A percentile compares a stretch with the other conserved stretches of the same genome.
Conservation (phyloP, 768 basidiomycete genomes). For the Rhodocollybia butyracea region DNA sequence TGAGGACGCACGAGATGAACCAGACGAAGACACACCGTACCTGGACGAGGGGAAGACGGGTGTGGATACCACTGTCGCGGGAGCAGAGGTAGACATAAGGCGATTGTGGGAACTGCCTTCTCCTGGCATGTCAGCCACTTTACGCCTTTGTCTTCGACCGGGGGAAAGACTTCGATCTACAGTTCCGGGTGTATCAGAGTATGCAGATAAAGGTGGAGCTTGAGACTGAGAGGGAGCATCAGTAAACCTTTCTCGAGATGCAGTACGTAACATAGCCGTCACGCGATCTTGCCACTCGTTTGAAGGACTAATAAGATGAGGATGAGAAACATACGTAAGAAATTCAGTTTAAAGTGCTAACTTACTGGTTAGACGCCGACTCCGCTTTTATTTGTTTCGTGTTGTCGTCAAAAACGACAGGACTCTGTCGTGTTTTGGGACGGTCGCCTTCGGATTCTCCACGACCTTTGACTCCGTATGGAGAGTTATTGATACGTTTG, state of each 20-base stretch:
- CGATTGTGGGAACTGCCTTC: not conserved
- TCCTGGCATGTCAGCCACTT: not conserved
- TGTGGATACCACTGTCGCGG: not conserved
- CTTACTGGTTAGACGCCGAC: constrained; percentile 63
- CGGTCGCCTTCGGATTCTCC: not conserved
- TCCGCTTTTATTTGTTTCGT: constrained; percentile 31
- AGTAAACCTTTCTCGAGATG: constrained; percentile 17
- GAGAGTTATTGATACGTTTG: constrained; percentile 73
- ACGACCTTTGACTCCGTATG: constrained; percentile 75
- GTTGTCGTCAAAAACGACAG: not conserved
- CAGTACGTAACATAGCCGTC: constrained; percentile 31
- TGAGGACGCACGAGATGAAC: not conserved
- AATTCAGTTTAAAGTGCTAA: constrained; percentile 11
- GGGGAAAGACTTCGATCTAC: not conserved
- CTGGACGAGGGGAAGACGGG: not conserved
- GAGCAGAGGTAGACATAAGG: not conserved
- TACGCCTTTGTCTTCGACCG: not conserved
- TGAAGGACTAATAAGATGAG: constrained; percentile 50
- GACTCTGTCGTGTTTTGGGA: not conserved
- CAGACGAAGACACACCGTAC: not conserved
- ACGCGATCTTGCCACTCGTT: constrained; percentile 84
- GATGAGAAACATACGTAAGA: not conserved
- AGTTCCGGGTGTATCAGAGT: too few species aligned
- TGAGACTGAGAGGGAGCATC: too few species aligned
- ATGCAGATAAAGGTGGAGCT: too few species aligned